phyloP scores from a whole-genome alignment of 2,329 filamentous ascomycete genomes.

The Phyllosticta ampelicida region DNA sequence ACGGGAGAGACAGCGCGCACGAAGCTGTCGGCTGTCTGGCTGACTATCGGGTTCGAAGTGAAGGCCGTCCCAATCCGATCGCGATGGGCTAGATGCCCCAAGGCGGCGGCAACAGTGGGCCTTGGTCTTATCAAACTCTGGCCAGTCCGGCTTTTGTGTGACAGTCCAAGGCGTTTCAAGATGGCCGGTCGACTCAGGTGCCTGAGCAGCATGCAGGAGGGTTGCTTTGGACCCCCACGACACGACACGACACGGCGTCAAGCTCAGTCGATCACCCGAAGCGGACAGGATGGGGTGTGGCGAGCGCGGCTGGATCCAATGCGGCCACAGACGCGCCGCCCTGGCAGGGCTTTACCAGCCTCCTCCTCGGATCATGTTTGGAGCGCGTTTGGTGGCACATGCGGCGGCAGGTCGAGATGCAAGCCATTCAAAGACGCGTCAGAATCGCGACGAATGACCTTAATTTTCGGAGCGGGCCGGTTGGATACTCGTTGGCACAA shows the following conservation, averaged over 20 bases:
- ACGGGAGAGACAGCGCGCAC: neutral
- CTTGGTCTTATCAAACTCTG: neutral
- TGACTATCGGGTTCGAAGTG: neutral
- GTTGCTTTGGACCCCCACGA: slow-evolving; percentile 1
- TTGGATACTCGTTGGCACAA: neutral
- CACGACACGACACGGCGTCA: slow-evolving; percentile 7
- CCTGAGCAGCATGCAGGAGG: neutral
- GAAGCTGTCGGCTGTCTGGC: neutral
- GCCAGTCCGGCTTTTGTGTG: neutral
- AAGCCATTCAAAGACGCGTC: slow-evolving; percentile 3
- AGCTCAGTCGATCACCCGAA: slow-evolving; percentile 10
- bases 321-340: slow-evolving; percentile 5
- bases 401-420: neutral
- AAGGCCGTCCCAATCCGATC: neutral
- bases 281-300: neutral
- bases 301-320: neutral
- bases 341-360: slow-evolving; percentile 8
- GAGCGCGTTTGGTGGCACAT: neutral
- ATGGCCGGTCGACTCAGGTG: neutral
- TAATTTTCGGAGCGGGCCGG: too few species aligned
- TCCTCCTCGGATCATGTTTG: neutral
- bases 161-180: neutral
- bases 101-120: neutral
- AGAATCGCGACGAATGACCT: neutral
- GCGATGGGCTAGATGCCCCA: neutral